Conservation (phyloP, 306 rosid species). For the Dalbergia cultrata region DNA sequence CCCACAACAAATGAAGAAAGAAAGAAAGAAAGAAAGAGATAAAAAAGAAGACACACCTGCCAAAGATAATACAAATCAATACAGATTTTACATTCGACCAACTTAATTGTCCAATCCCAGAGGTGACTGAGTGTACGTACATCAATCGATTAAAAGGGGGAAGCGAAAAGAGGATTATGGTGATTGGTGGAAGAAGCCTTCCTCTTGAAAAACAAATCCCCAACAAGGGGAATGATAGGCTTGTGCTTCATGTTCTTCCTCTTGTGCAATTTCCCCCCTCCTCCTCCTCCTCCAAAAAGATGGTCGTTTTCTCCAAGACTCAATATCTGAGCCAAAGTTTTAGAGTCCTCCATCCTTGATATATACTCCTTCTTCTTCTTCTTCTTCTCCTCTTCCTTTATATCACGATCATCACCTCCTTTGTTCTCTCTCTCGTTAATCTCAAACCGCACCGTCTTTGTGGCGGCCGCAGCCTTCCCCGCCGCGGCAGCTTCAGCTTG, state of each 20-base stretch:
- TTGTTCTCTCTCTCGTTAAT: background rate
- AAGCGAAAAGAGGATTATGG: conserved; percentile 57
- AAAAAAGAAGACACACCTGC: background rate
- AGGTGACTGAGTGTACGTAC: background rate
- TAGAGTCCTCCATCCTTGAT: conserved; percentile 45
- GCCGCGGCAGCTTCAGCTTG: conserved; percentile 73
- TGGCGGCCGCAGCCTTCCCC: conserved; percentile 47
- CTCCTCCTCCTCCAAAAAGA: conserved; percentile 39
- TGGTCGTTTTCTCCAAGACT: conserved; percentile 56
- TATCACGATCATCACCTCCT: background rate
- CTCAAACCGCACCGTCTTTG: conserved; percentile 52
- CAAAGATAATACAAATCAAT: background rate
- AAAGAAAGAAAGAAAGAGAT: no score
- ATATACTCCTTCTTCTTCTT: conserved; percentile 50
- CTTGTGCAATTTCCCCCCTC: background rate
- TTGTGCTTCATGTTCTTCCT: conserved; percentile 63
- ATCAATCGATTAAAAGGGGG: conserved; percentile 48
- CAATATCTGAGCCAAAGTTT: conserved; percentile 64
- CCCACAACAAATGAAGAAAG: background rate
- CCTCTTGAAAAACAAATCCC: conserved; percentile 62
- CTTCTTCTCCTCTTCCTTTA: background rate
- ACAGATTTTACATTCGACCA: background rate
- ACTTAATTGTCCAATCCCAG: background rate
- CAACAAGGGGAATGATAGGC: conserved; percentile 87
- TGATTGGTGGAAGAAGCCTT: conserved; percentile 51